Conservation (phyloP, 768 basidiomycete genomes). For the Hericium coralloides region DNA sequence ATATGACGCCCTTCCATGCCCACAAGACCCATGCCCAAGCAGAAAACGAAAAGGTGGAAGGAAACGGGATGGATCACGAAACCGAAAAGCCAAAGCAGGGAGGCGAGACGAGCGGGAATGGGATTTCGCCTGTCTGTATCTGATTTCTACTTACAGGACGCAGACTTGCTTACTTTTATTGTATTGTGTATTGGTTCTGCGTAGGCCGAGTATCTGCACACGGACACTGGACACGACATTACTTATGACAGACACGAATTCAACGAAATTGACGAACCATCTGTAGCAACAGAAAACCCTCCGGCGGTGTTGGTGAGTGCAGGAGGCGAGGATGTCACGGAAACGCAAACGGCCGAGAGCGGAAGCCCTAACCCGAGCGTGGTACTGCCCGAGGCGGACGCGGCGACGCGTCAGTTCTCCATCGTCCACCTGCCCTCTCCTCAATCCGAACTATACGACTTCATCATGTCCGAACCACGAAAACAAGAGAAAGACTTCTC, state of each 20-base stretch:
- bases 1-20: constrained; percentile 17
- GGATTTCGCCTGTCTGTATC: constrained; percentile 39
- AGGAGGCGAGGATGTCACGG: not conserved
- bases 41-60: not conserved
- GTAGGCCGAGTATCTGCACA: constrained; percentile 6
- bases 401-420: constrained; percentile 28
- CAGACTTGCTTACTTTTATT: constrained; percentile 11
- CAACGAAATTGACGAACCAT: constrained; percentile 19
- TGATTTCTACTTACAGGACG: constrained; percentile 25
- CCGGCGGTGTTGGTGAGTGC: not conserved
- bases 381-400: constrained; percentile 3
- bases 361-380: constrained; percentile 12
- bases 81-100: constrained; percentile 7
- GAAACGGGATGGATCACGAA: not conserved
- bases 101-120: constrained; percentile 14
- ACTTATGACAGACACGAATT: constrained; percentile 29
- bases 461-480: constrained; percentile 66
- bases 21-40: not conserved
- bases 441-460: constrained; percentile 23
- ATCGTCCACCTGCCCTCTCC: not conserved
- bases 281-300: not conserved
- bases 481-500: constrained; percentile 83
- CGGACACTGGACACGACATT: constrained; percentile 5
- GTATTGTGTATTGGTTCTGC: constrained; percentile 15
- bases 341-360: not conserved